Percentiles rank a stretch among this genome's conserved stretches.
Conservation (phyloP, 805 yeast species). For the Sugiyamaella boreocaroliniensis region DNA sequence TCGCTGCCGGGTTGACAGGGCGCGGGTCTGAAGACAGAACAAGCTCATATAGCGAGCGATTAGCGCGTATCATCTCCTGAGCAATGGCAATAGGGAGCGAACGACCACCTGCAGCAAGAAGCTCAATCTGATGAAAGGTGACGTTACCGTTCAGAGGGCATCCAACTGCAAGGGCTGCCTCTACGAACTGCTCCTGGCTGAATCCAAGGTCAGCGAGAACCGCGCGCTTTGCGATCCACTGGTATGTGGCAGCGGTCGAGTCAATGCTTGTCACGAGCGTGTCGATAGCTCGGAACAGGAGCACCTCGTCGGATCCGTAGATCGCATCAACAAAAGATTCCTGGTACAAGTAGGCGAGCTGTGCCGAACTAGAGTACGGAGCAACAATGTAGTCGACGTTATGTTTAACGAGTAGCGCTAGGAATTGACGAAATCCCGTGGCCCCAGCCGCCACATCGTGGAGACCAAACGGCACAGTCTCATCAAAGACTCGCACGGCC, state of each 20-base stretch:
- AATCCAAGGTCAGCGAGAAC: constrained; percentile 56
- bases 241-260: constrained; percentile 36
- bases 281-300: constrained; percentile 56
- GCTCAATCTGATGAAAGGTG: constrained; percentile 45
- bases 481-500: constrained; percentile 25
- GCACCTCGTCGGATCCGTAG: constrained; percentile 76
- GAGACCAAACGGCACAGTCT: constrained; percentile 15
- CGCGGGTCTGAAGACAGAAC: constrained; percentile 16
- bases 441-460: constrained; percentile 16
- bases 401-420: constrained; percentile 48
- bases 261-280: constrained; percentile 70
- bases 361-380: constrained; percentile 77
- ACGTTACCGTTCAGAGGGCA: constrained; percentile 59
- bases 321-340: constrained; percentile 59
- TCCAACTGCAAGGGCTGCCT: constrained; percentile 72
- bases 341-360: constrained; percentile 63
- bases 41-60: constrained; percentile 27
- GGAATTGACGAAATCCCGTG: constrained; percentile 37
- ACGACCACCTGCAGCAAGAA: constrained; percentile 16
- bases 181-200: constrained; percentile 61
- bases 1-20: constrained; percentile 3
- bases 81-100: constrained; percentile 13
- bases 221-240: constrained; percentile 53
- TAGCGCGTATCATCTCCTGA: constrained; percentile 25
- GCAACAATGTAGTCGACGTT: constrained; percentile 65